Evolutionary conservation across 495 filamentous ascomycete species (phyloP).

Genomic region (Aspergillus indologenus): DNA sequence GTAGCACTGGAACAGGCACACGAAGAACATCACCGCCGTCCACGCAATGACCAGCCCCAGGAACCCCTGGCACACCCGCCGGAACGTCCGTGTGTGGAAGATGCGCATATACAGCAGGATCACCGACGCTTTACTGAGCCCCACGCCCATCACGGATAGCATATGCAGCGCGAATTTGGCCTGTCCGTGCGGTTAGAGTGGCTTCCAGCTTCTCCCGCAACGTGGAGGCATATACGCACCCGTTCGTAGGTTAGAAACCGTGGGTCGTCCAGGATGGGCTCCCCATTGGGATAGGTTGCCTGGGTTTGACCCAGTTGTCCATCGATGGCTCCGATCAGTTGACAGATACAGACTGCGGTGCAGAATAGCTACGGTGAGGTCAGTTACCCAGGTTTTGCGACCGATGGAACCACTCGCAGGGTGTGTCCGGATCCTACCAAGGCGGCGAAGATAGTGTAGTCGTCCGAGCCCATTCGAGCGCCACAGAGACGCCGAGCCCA

Average conservation of each 20-base stretch:
- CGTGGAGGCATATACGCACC: too few species aligned
- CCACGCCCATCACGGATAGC: not conserved
- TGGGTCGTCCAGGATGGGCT: not conserved
- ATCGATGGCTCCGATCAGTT: not conserved
- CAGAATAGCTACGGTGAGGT: too few species aligned
- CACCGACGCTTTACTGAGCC: conserved; percentile 2
- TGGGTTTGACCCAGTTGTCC: not conserved
- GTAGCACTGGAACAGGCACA: not conserved
- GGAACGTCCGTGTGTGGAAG: too few species aligned
- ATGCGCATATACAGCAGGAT: not conserved
- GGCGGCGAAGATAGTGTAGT: not conserved
- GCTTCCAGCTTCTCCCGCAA: too few species aligned
- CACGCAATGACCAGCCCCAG: too few species aligned
- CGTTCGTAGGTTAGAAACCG: not conserved
- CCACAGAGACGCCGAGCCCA: not conserved
- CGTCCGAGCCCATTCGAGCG: not conserved
- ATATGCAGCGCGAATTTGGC: conserved; percentile 4
- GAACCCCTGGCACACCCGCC: too few species aligned
- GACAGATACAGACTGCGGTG: too few species aligned
- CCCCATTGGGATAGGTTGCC: not conserved
- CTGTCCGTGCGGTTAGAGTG: too few species aligned
- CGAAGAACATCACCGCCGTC: not conserved
- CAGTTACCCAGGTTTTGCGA: too few species aligned
- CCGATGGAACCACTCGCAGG: too few species aligned
- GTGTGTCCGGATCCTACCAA: not conserved